Evolutionary conservation across 495 filamentous ascomycete species (phyloP).

Genomic region (Penicillium parvum): DNA sequence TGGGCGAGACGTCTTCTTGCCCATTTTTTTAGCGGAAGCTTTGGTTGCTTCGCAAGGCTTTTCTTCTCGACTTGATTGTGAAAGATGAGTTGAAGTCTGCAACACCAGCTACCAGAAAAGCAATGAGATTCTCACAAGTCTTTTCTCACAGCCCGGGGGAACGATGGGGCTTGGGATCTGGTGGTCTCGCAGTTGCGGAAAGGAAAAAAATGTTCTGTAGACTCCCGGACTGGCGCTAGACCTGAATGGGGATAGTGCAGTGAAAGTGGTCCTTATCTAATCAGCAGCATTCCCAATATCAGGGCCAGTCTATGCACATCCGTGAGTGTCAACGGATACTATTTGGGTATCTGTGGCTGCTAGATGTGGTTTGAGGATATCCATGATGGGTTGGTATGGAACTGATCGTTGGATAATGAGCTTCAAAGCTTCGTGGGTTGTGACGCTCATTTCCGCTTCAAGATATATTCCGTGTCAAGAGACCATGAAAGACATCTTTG

Average conservation of each 20-base stretch:
- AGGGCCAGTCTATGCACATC: too few relatives aligned
- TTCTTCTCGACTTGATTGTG: constrained; percentile 3
- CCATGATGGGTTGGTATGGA: too few relatives aligned
- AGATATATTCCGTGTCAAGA: too few relatives aligned
- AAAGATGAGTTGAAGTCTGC: background rate
- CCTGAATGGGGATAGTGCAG: constrained; percentile 28
- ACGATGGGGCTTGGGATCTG: constrained; percentile 31
- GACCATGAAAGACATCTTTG: too few relatives aligned
- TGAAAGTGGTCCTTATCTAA: constrained; percentile 36
- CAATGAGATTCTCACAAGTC: constrained; percentile 8
- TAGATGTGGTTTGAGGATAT: too few relatives aligned
- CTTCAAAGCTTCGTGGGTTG: too few relatives aligned
- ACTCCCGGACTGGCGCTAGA: constrained; percentile 31
- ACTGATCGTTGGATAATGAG: too few relatives aligned
- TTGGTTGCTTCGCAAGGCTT: constrained; percentile 11
- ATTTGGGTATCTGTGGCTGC: too few relatives aligned
- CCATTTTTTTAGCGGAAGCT: constrained; percentile 37
- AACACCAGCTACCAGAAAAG: background rate
- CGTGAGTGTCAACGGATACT: too few relatives aligned
- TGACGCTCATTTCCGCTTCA: too few relatives aligned
- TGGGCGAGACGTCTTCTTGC: constrained; percentile 46
- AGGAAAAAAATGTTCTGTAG: constrained; percentile 50
- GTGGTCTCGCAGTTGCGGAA: constrained; percentile 30
- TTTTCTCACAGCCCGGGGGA: constrained; percentile 25
- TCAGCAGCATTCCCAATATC: constrained; percentile 13